Evolutionary conservation across 2,329 filamentous ascomycete species (phyloP), one percentile per base, ranked within the genome.

Genomic region (Aspergillus arachidicola): DNA sequence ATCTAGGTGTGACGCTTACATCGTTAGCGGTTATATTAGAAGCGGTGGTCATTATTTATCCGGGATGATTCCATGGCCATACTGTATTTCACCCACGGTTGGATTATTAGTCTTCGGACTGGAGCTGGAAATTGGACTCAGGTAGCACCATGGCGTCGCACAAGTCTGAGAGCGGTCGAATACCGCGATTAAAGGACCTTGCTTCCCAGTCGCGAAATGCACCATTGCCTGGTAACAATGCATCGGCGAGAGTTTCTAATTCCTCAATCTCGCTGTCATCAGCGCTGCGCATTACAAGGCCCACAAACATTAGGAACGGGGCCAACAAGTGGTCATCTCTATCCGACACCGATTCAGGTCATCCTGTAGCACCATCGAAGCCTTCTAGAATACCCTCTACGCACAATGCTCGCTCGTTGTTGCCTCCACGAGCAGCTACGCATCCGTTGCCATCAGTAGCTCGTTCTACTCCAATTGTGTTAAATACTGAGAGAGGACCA

Each of bases 131-230:
- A 65, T 65, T 70, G 61, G 63, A 66, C 56, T 60, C 63, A 64
- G 64, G 67, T 75, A 71, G 60, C 70, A 75, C 68, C 65, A 80
- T 80, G 78, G 71, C 74, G 66, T 76, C 73, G 68, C 70, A 77
- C 71, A 76, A 66, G 68, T 65, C 68, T 67, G 72, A 72, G 66
- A 71, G 69, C 54, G 68, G 69, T 66, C 72, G 72, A 67, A 71
- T 71, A 71, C 71, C 72, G 64, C 70, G 71, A 65, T 62, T 72
- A 51, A 72, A 66, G 66, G 68, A 73, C 66, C 60, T 66, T 60
- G 68, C 66, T 56, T 58, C 66, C 58, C 69, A 71, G 59, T 53
- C 63, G 63, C 67, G 69, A 66, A 70, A 70, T 63, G 67, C 63
- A 63, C 71, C 67, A 60, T 67, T 68, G 58, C 68, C 70, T 43